phyloP scores from a whole-genome alignment of 75 land plant species.

The Isoetes taiwanensis region DNA sequence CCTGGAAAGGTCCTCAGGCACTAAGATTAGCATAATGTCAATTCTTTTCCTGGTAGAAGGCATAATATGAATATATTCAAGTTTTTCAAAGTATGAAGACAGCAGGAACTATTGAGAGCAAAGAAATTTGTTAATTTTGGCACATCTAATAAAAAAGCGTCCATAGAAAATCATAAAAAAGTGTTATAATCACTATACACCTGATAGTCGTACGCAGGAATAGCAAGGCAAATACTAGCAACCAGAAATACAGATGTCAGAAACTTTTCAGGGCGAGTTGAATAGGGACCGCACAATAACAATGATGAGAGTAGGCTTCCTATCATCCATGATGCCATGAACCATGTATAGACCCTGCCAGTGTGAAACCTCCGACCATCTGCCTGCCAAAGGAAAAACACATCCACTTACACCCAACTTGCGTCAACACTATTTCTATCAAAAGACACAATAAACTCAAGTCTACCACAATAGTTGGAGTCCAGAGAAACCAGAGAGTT shows the following conservation, averaged over 20 bases:
- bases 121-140: no score
- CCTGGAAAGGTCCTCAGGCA: no score
- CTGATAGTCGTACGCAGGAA: conserved; percentile 94
- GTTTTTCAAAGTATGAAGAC: no score
- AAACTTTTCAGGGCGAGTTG: conserved; percentile 33
- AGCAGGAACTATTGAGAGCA: no score
- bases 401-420: neutral
- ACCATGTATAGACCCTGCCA: conserved; percentile 57
- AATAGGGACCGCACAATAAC: conserved; percentile 37
- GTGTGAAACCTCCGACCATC: conserved; percentile 80
- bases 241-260: conserved; percentile 27
- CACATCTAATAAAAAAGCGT: no score
- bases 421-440: neutral
- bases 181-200: no score
- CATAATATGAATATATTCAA: no score
- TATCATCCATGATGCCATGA: conserved; percentile 67
- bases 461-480: conserved; percentile 77
- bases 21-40: no score
- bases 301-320: conserved; percentile 68
- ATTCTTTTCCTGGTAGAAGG: no score
- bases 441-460: neutral
- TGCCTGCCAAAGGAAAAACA: conserved; percentile 37
- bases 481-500: conserved; percentile 78
- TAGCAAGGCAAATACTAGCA: conserved; percentile 38
- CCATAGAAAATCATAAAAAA: no score